phyloP scores from a whole-genome alignment of 225 moss, liverwort and hornwort species.

The Antitrichia curtipendula region DNA sequence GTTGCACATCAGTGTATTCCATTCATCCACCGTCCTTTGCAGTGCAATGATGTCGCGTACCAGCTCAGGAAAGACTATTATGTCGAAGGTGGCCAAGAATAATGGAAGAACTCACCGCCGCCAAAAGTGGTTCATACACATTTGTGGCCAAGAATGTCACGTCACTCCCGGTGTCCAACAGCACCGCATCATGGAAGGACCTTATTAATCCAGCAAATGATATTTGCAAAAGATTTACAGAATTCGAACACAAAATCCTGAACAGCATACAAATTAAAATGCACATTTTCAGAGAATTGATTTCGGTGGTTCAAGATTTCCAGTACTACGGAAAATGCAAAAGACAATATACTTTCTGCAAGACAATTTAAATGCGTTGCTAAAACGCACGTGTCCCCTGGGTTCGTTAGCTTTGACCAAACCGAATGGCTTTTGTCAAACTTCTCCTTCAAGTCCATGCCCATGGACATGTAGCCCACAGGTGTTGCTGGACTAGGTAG shows the following conservation, averaged over 20 bases:
- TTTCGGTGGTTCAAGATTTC: background rate
- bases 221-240: background rate
- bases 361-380: background rate
- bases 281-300: background rate
- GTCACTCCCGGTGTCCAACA: conserved; percentile 12
- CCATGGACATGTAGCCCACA: conserved; percentile 10
- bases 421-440: background rate
- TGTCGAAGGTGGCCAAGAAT: background rate
- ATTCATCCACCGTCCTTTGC: background rate
- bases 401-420: background rate
- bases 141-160: background rate
- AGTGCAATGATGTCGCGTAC: background rate
- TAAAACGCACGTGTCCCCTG: background rate
- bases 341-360: background rate
- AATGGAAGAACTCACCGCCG: conserved; percentile 9
- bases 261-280: background rate
- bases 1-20: background rate
- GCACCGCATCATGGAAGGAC: background rate
- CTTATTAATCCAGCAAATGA: background rate
- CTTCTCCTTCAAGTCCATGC: conserved; percentile 2
- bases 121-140: background rate
- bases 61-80: background rate
- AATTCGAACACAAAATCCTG: background rate
- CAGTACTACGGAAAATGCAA: background rate
- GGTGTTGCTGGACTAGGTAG: background rate